Evolutionary conservation across 495 filamentous ascomycete species (phyloP).

Genomic region (Penicillium chermesinum): DNA sequence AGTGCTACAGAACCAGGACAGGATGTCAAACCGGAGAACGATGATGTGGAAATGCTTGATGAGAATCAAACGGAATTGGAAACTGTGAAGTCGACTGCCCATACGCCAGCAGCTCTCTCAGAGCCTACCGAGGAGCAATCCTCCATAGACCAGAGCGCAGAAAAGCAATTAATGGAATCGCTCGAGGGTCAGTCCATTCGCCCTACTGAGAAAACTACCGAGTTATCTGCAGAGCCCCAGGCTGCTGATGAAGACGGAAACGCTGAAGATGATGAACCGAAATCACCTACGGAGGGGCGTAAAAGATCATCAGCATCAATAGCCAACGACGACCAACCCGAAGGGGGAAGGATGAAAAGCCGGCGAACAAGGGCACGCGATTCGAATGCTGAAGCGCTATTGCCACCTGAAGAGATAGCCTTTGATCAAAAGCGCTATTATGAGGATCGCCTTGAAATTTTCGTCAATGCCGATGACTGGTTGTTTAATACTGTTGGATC

Average conservation of each 20-base stretch:
- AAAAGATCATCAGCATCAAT: conserved; percentile 50
- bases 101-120: conserved; percentile 11
- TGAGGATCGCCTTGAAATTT: conserved; percentile 63
- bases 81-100: neutral
- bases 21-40: conserved; percentile 1
- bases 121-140: conserved; percentile 37
- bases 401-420: conserved; percentile 45
- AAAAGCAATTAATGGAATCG: conserved; percentile 40
- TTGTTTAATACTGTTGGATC: conserved; percentile 65
- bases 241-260: conserved; percentile 21
- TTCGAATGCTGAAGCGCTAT: conserved; percentile 52
- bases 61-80: conserved; percentile 7
- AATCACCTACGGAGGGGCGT: conserved; percentile 26
- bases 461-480: conserved; percentile 66
- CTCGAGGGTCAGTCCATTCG: conserved; percentile 31
- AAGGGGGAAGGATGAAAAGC: conserved; percentile 67
- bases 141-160: conserved; percentile 37
- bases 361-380: conserved; percentile 79
- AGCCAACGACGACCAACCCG: conserved; percentile 44
- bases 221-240: no score
- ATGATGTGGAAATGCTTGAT: conserved; percentile 11
- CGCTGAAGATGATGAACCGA: conserved; percentile 28
- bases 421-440: conserved; percentile 66
- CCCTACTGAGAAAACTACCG: no score
- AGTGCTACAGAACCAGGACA: conserved; percentile 6